phyloP scores from a whole-genome alignment of 106 monocot species.

The Narthecium ossifragum region DNA sequence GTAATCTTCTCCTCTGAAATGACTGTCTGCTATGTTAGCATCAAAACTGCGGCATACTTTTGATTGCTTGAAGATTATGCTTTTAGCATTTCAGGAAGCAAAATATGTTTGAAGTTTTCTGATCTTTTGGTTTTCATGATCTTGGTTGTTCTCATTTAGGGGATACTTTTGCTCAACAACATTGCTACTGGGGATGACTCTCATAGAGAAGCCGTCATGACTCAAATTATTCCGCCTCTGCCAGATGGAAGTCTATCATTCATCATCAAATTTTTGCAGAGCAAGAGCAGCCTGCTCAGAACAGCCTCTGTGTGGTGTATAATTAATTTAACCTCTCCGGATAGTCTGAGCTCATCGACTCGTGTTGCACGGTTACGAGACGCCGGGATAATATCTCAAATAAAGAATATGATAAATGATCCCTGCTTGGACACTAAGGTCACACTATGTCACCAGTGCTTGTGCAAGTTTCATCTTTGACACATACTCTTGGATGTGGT shows the following conservation, averaged over 20 bases:
- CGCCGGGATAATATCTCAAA: slow-evolving; percentile 64
- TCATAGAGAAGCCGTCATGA: slow-evolving; percentile 69
- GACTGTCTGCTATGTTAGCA: too few relatives aligned
- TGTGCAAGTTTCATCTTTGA: neutral
- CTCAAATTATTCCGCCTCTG: slow-evolving; percentile 34
- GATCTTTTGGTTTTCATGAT: neutral
- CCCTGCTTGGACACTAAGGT: slow-evolving; percentile 93
- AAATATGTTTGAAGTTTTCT: neutral
- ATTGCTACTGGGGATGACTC: slow-evolving; percentile 60
- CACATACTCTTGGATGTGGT: neutral
- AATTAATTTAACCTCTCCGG: slow-evolving; percentile 53
- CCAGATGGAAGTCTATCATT: slow-evolving; percentile 16
- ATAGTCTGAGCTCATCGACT: slow-evolving; percentile 20
- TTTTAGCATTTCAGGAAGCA: too few relatives aligned
- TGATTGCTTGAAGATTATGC: too few relatives aligned
- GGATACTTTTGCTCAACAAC: slow-evolving; percentile 73
- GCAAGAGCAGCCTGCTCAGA: slow-evolving; percentile 45
- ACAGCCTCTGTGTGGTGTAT: slow-evolving; percentile 80
- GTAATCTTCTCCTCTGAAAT: too few relatives aligned
- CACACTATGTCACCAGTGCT: neutral
- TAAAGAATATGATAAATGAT: slow-evolving; percentile 78
- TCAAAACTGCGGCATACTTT: too few relatives aligned
- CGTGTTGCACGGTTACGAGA: slow-evolving; percentile 49
- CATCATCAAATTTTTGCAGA: slow-evolving; percentile 59
- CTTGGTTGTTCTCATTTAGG: slow-evolving; percentile 31